Base-by-base conservation (phyloP, 306 rosid species). In the Cyamopsis tetragonoloba region DNA sequence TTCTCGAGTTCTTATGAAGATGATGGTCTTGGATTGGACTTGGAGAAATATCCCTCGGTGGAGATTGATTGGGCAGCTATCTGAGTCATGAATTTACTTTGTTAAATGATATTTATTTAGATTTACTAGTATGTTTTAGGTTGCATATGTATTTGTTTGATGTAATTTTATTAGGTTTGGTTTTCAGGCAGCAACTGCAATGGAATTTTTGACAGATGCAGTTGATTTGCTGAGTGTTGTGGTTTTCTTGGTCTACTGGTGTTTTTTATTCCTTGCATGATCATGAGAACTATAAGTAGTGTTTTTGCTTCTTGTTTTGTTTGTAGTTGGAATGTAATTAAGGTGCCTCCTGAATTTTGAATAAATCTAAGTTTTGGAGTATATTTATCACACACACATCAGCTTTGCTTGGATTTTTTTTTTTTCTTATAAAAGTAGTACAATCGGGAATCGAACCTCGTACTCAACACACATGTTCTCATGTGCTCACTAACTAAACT, bases 51-150 rank as follows among this genome's bases (percentile, higher is more conserved):
- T 54, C 91, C 95, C 70, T 87, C 96, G 0, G 87, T 83, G 48
- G 96, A 90, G 80, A 90, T 87, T 61, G 96, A 87, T 41, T 90
- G 95, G 96, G 86, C 81, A 17, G 84, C 95, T 61, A 76, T 88
- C 6, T 77, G 62, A 81, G 41, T 47, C 61, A 1, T 67, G 41
- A 35, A 8, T 13, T n/a, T 1, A 13, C 17, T 28, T 13, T 37
- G 49, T n/a, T 42, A 19, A 7, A 1, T 61, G 3, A 10, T n/a
- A n/a, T n/a, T n/a, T n/a, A n/a, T 35, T 47, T 11, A 32, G 48
- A 5, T 48, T 30, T 58, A 13, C 23, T 17, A n/a, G n/a, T n/a
- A 10, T 17, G 17, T 34, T 47, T 41, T 20, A 10, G 38, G 17
- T 12, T 46, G 20, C 10, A 17, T 38, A 38, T 38, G 5, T 23